These are phyloP conservation scores for Teunomyces kruisii DNA, from an alignment of 805 yeast genomes.

Conservation along the genomic window DNA sequence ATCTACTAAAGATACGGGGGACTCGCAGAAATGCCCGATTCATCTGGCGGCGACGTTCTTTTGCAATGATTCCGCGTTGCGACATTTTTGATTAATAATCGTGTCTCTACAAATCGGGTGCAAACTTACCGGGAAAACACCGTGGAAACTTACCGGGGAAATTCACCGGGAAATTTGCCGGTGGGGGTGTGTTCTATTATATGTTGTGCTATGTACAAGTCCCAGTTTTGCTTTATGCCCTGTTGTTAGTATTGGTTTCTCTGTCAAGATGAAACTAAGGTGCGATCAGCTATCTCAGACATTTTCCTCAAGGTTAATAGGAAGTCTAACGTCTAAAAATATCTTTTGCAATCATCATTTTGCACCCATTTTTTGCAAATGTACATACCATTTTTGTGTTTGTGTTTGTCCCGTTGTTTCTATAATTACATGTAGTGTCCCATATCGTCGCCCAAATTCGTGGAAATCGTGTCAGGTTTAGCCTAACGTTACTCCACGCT, in stretches of 20 bases:
- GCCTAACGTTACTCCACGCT: conserved; percentile 44
- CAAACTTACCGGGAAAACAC: too few species aligned
- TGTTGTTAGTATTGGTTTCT: conserved; percentile 3
- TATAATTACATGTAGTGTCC: background rate
- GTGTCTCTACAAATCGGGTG: background rate
- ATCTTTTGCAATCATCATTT: conserved; percentile 35
- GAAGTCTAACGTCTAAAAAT: conserved; percentile 44
- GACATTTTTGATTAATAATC: conserved; percentile 3
- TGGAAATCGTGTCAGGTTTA: conserved; percentile 8
- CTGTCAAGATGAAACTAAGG: background rate
- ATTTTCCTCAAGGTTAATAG: conserved; percentile 32
- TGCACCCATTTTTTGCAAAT: background rate
- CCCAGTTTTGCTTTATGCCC: background rate
- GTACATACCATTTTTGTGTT: background rate
- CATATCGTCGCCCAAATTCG: too few species aligned
- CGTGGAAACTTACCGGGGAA: too few species aligned
- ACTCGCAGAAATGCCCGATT: background rate
- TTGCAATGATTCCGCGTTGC: background rate
- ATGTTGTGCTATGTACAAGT: conserved; percentile 1
- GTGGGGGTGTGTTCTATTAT: background rate
- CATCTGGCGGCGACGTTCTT: background rate
- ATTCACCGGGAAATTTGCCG: too few species aligned
- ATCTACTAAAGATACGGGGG: background rate
- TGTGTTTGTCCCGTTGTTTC: background rate
- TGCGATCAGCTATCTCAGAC: conserved; percentile 29